Percentiles rank a stretch among this genome's conserved stretches.
Conservation (phyloP, 2,329 filamentous ascomycete species). For the Ophiocordyceps unilateralis region DNA sequence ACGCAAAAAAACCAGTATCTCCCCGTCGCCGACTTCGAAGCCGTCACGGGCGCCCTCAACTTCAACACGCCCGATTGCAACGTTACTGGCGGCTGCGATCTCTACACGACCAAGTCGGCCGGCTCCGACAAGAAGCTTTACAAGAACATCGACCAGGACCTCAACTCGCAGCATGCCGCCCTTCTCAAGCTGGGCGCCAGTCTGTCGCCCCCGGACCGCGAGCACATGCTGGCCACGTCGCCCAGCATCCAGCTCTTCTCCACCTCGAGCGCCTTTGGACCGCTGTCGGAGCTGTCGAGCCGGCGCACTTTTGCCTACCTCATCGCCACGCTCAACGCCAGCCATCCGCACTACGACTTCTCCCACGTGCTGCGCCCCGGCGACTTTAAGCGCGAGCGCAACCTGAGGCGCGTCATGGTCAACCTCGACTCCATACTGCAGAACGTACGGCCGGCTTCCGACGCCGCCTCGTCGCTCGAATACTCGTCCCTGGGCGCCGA, state of each 20-base stretch:
- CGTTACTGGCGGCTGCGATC: conserved; percentile 82
- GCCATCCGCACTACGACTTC: conserved; percentile 85
- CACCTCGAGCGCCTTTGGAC: conserved; percentile 80
- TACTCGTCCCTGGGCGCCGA: conserved; percentile 22
- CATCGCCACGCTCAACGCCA: conserved; percentile 91
- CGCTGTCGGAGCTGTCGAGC: conserved; percentile 72
- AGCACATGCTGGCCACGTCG: conserved; percentile 49
- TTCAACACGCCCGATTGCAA: conserved; percentile 90
- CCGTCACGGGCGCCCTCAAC: conserved; percentile 81
- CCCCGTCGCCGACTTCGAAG: conserved; percentile 77
- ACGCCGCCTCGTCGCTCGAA: conserved; percentile 22
- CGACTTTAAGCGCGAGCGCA: conserved; percentile 78
- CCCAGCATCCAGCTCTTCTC: conserved; percentile 45
- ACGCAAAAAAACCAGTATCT: too few species aligned
- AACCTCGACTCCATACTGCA: conserved; percentile 75
- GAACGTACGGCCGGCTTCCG: conserved; percentile 57
- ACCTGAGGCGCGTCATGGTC: conserved; percentile 65
- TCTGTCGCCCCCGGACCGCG: conserved; percentile 66
- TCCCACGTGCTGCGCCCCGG: conserved; percentile 75
- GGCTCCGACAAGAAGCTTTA: conserved; percentile 94
- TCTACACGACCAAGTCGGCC: conserved; percentile 94
- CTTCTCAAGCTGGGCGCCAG: conserved; percentile 74
- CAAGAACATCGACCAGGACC: conserved; percentile 80
- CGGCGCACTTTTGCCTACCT: conserved; percentile 89
- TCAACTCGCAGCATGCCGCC: conserved; percentile 82